These are phyloP conservation scores for Astrocystis sublimbata DNA, from an alignment of 495 filamentous ascomycete genomes.

Conservation along the genomic window DNA sequence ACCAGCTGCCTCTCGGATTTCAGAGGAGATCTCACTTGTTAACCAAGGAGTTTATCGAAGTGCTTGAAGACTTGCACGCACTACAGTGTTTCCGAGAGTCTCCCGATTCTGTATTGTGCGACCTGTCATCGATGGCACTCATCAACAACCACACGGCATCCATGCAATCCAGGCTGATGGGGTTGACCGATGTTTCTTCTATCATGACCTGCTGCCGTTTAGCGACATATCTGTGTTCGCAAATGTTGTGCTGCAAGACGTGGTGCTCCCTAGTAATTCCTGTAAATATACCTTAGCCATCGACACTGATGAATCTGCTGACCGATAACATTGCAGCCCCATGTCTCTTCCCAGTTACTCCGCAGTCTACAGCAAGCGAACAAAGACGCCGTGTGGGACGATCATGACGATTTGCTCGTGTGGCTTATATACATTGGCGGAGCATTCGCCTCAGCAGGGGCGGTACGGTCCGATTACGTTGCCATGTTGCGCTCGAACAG, in stretches of 20 bases:
- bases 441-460: conserved; percentile 37
- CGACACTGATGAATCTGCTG: background rate
- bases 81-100: background rate
- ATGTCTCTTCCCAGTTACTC: conserved; percentile 39
- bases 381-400: conserved; percentile 32
- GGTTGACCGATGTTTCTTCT: conserved; percentile 20
- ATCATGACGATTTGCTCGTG: conserved; percentile 30
- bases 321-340: conserved; percentile 26
- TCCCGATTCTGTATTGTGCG: background rate
- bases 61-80: conserved; percentile 10
- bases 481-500: conserved; percentile 29
- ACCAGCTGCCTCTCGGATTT: conserved; percentile 34
- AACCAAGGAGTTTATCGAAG: background rate
- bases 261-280: conserved; percentile 34
- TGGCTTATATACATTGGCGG: conserved; percentile 45
- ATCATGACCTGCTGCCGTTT: conserved; percentile 35
- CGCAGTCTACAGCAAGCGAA: conserved; percentile 29
- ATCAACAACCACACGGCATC: conserved; percentile 42
- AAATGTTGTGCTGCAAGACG: conserved; percentile 39
- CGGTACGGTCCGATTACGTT: conserved; percentile 35
- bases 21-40: conserved; percentile 5
- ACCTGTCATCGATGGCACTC: conserved; percentile 28
- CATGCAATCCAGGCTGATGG: conserved; percentile 37
- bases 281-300: conserved; percentile 5
- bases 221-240: conserved; percentile 39